Evolutionary conservation across 768 basidiomycete genomes (phyloP).

Genomic region (Leccinum rimulosum): DNA sequence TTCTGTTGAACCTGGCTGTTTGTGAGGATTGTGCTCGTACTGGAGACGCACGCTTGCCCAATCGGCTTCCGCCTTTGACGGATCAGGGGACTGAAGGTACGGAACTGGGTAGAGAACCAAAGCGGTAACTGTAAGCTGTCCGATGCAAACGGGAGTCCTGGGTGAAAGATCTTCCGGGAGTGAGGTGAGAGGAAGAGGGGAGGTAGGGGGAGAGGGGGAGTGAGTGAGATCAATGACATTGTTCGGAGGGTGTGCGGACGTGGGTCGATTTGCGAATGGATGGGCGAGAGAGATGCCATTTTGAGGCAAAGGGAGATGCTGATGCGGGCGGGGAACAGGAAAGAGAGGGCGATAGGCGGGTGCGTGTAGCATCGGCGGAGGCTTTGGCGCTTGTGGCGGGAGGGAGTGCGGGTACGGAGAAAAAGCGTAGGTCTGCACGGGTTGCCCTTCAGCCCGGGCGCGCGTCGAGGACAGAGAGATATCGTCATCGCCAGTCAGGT

Average conservation of each 20-base stretch:
- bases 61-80: conserved; percentile 44
- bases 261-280: conserved; percentile 17
- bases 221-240: conserved; percentile 77
- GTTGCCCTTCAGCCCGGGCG: conserved; percentile 39
- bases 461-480: conserved; percentile 32
- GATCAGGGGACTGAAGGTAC: conserved; percentile 55
- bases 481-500: conserved; percentile 71
- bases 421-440: conserved; percentile 29
- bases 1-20: conserved; percentile 50
- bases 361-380: conserved; percentile 17
- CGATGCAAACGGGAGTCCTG: conserved; percentile 86
- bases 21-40: conserved; percentile 63
- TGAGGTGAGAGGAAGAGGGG: conserved; percentile 25
- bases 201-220: conserved; percentile 56
- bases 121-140: conserved; percentile 77
- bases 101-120: conserved; percentile 80
- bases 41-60: conserved; percentile 70
- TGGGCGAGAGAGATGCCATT: conserved; percentile 25
- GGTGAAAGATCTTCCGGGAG: conserved; percentile 64
- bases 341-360: conserved; percentile 50
- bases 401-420: conserved; percentile 23
- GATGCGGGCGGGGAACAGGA: conserved; percentile 38
- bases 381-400: conserved; percentile 28
- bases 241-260: conserved; percentile 31
- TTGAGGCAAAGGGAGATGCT: conserved; percentile 23